Percentiles rank a stretch among this genome's conserved stretches.
These are phyloP conservation scores for Sonneratia caseolaris DNA, from an alignment of 345 rosid species.

Conservation along the genomic window DNA sequence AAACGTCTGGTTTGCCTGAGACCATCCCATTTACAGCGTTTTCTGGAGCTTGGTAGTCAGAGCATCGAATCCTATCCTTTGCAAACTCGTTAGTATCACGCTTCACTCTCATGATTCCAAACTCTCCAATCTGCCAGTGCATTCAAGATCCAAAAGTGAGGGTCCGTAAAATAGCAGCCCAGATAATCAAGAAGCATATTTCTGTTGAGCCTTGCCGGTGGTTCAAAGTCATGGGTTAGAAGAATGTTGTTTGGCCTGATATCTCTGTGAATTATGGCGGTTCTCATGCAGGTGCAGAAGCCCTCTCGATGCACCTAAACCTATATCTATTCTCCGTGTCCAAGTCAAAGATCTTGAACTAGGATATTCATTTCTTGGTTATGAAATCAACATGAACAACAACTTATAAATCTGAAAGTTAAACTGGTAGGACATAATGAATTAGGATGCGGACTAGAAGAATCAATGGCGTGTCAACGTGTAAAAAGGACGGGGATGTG, in stretches of 20 bases:
- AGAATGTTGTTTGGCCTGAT: slow-evolving; percentile 24
- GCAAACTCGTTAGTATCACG: slow-evolving; percentile 3
- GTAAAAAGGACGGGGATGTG: too few species aligned
- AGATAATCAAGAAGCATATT: background rate
- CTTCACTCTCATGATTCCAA: slow-evolving; percentile 10
- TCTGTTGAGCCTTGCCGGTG: slow-evolving; percentile 18
- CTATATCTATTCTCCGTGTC: slow-evolving; percentile 26
- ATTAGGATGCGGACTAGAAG: too few species aligned
- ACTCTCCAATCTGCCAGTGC: slow-evolving; percentile 22
- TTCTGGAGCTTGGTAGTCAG: slow-evolving; percentile 23
- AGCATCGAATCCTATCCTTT: slow-evolving; percentile 3
- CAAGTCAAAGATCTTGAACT: slow-evolving; percentile 20
- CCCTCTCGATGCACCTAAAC: slow-evolving; percentile 26
- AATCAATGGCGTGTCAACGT: too few species aligned
- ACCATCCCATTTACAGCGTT: slow-evolving; percentile 14
- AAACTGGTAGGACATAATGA: too few species aligned
- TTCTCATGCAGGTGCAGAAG: slow-evolving; percentile 28
- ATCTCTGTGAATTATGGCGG: slow-evolving; percentile 20
- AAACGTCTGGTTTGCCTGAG: slow-evolving; percentile 24
- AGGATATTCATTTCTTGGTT: background rate
- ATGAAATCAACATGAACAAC: background rate
- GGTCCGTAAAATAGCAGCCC: background rate
- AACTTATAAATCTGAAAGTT: too few species aligned
- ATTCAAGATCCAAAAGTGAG: background rate
- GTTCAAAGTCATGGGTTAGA: slow-evolving; percentile 27